Evolutionary conservation across 1,284 basidiomycete genomes (phyloP), one percentile per base, ranked within the genome.

Genomic region (Ustilago esculenta): DNA sequence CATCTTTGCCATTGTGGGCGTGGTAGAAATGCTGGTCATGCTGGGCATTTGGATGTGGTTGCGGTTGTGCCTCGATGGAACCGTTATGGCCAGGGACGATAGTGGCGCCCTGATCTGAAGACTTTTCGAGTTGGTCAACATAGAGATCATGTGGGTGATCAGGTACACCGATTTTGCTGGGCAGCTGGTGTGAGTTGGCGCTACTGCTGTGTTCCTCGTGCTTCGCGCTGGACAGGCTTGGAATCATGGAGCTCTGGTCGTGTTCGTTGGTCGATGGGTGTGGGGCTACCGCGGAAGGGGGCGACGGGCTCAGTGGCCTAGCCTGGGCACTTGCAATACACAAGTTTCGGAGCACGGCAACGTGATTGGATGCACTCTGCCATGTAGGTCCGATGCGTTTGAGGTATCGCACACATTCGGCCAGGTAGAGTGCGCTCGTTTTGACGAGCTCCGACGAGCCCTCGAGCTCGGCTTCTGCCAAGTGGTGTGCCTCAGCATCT

Each of bases 341-440:
- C 20, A 73, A 17, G 14, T 54, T 51, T 9, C 59, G 41, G 4
- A 73, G 45, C n/a, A 70, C 69, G 2, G 43, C 43, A 14, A 73
- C 67, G 43, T 73, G 71, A 29, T 73, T 59, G 24, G 49, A 58
- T 8, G 71, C 71, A 25, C 57, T 66, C 49, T 59, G 37, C 71
- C 71, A 73, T 4, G 71, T 73, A 8, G 53, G 61, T 14, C 61
- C 56, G 41, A 73, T 70, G 5, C 66, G 49, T 36, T 59, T 66
- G 23, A 73, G 52, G 34, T 50, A 73, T 10, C 56, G 48, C 17
- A 71, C 54, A 34, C 71, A 73, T 33, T 73, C 52, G 12, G 61
- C 56, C 3, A 73, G 50, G 37, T 66, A 66, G 5, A 40, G 24
- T 10, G 64, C 63, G 25, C 68, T 70, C 9, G 56, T 58, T 52